Evolutionary conservation across 2,329 filamentous ascomycete genomes (phyloP), one percentile per base, ranked within the genome.

Genomic region (Aspergillus amoenus): DNA sequence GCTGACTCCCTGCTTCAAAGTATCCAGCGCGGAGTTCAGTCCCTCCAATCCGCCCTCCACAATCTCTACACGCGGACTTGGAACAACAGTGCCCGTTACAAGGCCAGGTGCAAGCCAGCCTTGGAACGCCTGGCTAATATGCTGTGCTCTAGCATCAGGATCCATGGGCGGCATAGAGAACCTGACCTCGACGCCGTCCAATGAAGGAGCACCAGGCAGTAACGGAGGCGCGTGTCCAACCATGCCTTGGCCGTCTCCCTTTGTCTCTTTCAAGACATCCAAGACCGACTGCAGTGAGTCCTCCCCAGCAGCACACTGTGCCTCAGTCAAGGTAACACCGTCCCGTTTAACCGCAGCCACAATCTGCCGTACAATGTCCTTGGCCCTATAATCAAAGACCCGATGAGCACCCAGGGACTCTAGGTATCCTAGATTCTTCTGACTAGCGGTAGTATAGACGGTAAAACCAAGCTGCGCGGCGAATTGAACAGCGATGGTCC

Each of bases 381-480:
- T 44, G 3, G 66, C 61, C 9, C 69, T 70, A 58, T 80, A 79
- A 55, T 80, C 75, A 51, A 79, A 79, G 1, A 72, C 61, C 2
- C 60, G 43, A 17, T 66, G 66, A 3, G 77, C 76, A 4, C 77
- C 78, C 2, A 79, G 66, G 2, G 46, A 56, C 24, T 64, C 66
- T 17, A 80, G 48, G 48, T 72, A 73, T 6, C 68, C 66, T 55
- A 77, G 75, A 54, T 79, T 68, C 58, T 70, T 70, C 34, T 58
- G 59, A 21, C 73, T 74, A 11, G 76, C 76, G 2, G 76, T 78
- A 1, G 75, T 63, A 55, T 78, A 72, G 32, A 77, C 71, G 6
- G 59, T 69, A 51, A 74, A 77, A 3, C 76, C 76, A 34, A 76
- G 68, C 15, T 70, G 68, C n/a, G 68, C 68, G 12, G 79, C 71